Evolutionary conservation across 2,329 filamentous ascomycete genomes (phyloP).

Genomic region (Didymella segeticola): DNA sequence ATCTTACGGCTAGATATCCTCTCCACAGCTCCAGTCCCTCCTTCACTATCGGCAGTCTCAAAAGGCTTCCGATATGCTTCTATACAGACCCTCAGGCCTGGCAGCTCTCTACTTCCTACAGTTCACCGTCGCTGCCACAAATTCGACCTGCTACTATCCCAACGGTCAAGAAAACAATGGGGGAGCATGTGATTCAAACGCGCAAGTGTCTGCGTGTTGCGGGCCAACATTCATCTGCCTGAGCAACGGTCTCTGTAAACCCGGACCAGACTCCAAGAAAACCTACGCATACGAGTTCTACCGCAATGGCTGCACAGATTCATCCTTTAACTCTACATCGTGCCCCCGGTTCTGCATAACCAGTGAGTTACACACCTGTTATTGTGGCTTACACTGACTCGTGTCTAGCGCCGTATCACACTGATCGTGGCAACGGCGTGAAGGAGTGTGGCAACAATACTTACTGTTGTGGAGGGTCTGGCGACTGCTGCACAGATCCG

Average conservation of each 20-base stretch:
- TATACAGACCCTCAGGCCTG: background rate
- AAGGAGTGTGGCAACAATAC: slow-evolving; percentile 23
- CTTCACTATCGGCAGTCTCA: background rate
- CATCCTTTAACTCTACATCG: slow-evolving; percentile 26
- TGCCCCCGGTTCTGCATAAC: slow-evolving; percentile 27
- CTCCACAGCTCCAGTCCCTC: slow-evolving; percentile 1
- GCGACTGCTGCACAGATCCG: slow-evolving; percentile 28
- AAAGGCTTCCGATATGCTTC: background rate
- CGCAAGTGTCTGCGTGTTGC: slow-evolving; percentile 29
- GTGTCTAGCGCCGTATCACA: slow-evolving; percentile 10
- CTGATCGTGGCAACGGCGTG: slow-evolving; percentile 25
- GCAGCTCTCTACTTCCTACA: background rate
- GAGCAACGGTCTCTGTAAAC: slow-evolving; percentile 29
- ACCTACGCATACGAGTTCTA: slow-evolving; percentile 28
- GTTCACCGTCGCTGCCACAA: slow-evolving; percentile 2
- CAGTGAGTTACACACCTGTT: slow-evolving; percentile 20
- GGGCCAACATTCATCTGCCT: slow-evolving; percentile 31
- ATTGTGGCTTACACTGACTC: slow-evolving; percentile 5
- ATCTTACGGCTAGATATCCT: slow-evolving; percentile 1
- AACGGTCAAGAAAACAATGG: slow-evolving; percentile 24
- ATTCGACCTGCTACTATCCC: slow-evolving; percentile 31
- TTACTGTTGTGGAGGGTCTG: slow-evolving; percentile 27
- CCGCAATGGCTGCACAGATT: slow-evolving; percentile 31
- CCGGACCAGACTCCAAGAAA: slow-evolving; percentile 20
- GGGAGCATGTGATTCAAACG: slow-evolving; percentile 21